phyloP scores from a whole-genome alignment of 306 rosid species.

The Albizia julibrissin region DNA sequence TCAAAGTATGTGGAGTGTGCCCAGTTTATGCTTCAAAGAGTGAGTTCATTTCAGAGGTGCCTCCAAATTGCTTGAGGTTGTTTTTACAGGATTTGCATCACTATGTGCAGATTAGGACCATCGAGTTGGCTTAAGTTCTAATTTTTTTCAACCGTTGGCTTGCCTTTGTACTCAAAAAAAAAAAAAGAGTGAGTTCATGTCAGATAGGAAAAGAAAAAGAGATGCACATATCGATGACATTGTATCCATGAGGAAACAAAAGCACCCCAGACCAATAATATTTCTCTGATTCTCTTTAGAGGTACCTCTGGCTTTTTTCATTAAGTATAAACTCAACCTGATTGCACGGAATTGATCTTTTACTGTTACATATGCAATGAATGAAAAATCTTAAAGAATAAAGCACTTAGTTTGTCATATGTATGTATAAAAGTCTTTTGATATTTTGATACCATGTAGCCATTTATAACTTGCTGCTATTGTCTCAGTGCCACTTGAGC shows the following conservation, averaged over 20 bases:
- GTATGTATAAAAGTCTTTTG: too few species aligned
- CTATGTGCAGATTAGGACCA: too few species aligned
- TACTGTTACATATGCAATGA: background rate
- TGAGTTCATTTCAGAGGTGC: too few species aligned
- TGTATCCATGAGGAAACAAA: background rate
- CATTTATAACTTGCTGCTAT: too few species aligned
- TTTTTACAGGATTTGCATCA: too few species aligned
- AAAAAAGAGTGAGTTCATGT: background rate
- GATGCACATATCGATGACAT: background rate
- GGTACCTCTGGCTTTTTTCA: background rate
- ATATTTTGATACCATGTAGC: too few species aligned
- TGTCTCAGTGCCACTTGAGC: too few species aligned
- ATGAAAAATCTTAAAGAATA: background rate
- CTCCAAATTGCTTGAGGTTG: too few species aligned
- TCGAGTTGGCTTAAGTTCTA: too few species aligned
- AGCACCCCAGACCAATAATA: background rate
- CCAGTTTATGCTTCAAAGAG: background rate
- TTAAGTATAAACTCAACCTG: background rate
- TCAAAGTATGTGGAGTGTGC: slow-evolving; percentile 28
- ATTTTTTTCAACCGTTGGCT: too few species aligned
- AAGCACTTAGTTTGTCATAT: background rate
- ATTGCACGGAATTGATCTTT: background rate
- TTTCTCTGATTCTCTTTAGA: background rate
- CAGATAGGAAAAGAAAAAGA: background rate
- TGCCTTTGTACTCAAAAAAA: too few species aligned